These are phyloP conservation scores for Porcisia hertigi DNA, from an alignment of 208 protist genomes.

Conservation along the genomic window DNA sequence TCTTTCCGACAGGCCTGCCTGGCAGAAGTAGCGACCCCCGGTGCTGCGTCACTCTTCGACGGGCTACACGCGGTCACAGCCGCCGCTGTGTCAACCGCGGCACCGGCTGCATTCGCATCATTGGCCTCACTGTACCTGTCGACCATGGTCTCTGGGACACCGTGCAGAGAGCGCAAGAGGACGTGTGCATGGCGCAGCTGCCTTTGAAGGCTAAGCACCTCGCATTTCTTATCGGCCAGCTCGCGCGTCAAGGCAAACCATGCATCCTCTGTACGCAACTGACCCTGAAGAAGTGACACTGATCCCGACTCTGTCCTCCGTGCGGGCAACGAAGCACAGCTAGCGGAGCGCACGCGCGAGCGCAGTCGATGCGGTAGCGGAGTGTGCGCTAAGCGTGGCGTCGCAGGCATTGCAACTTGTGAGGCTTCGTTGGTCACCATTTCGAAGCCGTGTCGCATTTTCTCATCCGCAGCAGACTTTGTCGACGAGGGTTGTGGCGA, in stretches of 20 bases:
- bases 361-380: conserved; percentile 26
- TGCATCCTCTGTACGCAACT: conserved; percentile 22
- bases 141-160: conserved; percentile 5
- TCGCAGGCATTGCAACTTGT: background rate
- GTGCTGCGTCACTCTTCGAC: background rate
- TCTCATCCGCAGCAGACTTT: background rate
- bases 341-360: conserved; percentile 7
- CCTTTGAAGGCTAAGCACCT: conserved; percentile 40
- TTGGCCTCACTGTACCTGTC: background rate
- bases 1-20: conserved; percentile 12
- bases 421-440: background rate
- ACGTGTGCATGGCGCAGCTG: conserved; percentile 41
- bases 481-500: background rate
- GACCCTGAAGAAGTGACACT: background rate
- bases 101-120: background rate
- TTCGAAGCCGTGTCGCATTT: background rate
- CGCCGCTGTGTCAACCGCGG: background rate
- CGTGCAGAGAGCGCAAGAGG: conserved; percentile 27
- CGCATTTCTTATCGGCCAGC: conserved; percentile 30
- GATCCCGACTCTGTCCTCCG: background rate
- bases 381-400: background rate
- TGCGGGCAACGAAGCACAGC: conserved; percentile 1
- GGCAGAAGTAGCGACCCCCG: background rate
- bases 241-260: conserved; percentile 34
- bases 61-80: background rate